Evolutionary conservation across 345 rosid species (phyloP), one percentile per base, ranked within the genome.

Genomic region (Hibiscus tridactylites): DNA sequence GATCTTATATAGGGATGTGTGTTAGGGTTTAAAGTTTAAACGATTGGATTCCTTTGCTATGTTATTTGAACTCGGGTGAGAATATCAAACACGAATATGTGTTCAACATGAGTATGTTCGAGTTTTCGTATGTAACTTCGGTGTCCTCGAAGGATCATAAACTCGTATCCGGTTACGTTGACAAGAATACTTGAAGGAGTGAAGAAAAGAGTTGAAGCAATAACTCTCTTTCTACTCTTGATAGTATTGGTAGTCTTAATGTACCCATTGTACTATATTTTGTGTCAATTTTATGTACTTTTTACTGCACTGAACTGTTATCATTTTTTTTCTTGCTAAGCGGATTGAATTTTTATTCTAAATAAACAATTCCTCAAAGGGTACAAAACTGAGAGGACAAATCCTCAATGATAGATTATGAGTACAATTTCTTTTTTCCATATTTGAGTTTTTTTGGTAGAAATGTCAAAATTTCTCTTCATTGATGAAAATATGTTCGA

Each of bases 21-120:
- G 75, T 71, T 79, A 74, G 81, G 78, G 75, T 72, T 75, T 37
- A 37, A 37, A 37, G 75, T 72, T 75, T 37, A 37, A 37, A 37
- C 42, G 9, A 37, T 6, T 1, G 2, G 9, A 37, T 37, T 37
- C 42, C 42, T 6, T 37, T 6, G 42, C 42, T 37, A 37, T 37
- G 42, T 37, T 37, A 6, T 37, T 37, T 37, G 42, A 8, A 37
- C 9, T 37, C 42, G 42, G 9, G 42, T 6, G 42, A 37, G 1
- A 37, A 37, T 37, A 37, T 37, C 39, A 35, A 35, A 35, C 39
- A 35, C 1, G 39, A 35, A 5, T 35, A 37, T 42, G 47, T 42
- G 11, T 42, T 42, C 47, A 2, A 42, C 12, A 42, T 42, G 47
- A 42, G 47, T 52, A 52, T 52, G 57, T 52, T 52, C 8, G 9